A percentile compares a stretch with the other conserved stretches of the same genome.
These are phyloP conservation scores for Schizochytrium sp. DNA, from an alignment of 108 stramenopile genomes.

Conservation along the genomic window DNA sequence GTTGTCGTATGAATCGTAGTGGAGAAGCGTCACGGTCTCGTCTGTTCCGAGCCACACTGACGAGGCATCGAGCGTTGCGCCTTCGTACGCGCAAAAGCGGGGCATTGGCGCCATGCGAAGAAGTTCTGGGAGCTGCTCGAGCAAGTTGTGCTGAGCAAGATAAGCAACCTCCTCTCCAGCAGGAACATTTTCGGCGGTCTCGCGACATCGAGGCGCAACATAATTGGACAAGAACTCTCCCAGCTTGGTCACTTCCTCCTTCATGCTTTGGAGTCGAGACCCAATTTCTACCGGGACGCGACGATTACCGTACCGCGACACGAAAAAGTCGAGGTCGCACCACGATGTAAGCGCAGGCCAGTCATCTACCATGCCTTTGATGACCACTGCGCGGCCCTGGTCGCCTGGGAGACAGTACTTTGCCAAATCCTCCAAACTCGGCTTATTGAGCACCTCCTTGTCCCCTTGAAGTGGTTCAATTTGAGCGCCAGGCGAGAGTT, in stretches of 20 bases:
- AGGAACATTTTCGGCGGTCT: no score
- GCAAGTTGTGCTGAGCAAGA: constrained; percentile 24
- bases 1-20: constrained; percentile 67
- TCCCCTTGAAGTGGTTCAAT: background rate
- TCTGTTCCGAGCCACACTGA: constrained; percentile 21
- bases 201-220: background rate
- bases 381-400: background rate
- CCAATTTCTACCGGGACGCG: background rate
- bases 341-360: background rate
- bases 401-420: background rate
- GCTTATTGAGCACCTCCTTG: background rate
- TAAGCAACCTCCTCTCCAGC: background rate
- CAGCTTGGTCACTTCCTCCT: background rate
- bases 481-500: background rate
- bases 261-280: background rate
- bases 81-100: constrained; percentile 16
- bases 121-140: constrained; percentile 26
- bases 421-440: background rate
- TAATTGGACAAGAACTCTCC: background rate
- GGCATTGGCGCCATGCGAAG: background rate
- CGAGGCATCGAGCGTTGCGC: background rate
- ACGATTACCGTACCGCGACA: background rate
- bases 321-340: background rate
- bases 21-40: constrained; percentile 26
- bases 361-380: background rate